Evolutionary conservation across 345 rosid genomes (phyloP).

Genomic region (Dimocarpus longan): DNA sequence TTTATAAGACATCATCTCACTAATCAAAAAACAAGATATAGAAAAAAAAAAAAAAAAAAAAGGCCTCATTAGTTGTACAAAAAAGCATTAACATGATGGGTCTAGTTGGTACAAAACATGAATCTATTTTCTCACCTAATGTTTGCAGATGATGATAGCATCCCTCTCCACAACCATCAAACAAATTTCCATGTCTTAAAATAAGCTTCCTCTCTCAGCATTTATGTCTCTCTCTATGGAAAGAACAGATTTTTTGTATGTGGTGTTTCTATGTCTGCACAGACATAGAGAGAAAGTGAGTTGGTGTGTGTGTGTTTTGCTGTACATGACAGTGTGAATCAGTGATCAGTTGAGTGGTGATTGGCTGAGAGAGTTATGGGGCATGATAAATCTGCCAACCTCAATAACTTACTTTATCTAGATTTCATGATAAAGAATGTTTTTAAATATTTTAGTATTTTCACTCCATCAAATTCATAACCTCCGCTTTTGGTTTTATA

Average conservation of each 20-base stretch:
- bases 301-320: not conserved
- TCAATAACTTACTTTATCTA: not conserved
- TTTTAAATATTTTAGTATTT: not conserved
- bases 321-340: not conserved
- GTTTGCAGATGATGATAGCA: not conserved
- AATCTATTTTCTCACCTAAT: slow-evolving; percentile 9
- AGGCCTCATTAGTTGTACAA: not conserved
- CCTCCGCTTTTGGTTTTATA: too few species aligned
- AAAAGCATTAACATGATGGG: slow-evolving; percentile 7
- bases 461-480: slow-evolving; percentile 1
- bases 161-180: slow-evolving; percentile 8
- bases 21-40: not conserved
- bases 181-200: not conserved
- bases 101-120: not conserved
- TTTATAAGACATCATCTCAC: not conserved
- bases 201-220: slow-evolving; percentile 1
- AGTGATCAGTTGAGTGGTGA: slow-evolving; percentile 12
- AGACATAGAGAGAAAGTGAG: not conserved
- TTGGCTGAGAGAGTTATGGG: not conserved
- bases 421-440: not conserved
- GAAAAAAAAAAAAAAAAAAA: not conserved
- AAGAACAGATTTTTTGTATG: not conserved
- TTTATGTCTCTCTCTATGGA: slow-evolving; percentile 18
- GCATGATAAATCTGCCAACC: not conserved
- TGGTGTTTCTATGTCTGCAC: not conserved